Base-by-base conservation (phyloP, 768 basidiomycete species). In the Rhodotorula kratochvilovae region DNA sequence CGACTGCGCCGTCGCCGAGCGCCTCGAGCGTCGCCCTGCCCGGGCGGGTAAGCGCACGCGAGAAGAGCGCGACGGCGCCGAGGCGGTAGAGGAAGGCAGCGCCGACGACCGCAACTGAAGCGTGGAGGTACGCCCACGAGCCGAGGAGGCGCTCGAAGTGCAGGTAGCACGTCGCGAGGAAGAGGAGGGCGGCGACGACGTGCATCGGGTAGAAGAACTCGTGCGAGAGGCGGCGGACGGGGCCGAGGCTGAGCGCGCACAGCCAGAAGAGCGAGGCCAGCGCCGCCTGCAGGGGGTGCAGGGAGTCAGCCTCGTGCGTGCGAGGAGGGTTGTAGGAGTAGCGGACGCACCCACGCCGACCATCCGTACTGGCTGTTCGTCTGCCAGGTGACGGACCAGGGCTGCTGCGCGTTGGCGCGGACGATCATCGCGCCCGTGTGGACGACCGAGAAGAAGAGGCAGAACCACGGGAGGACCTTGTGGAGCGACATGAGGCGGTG, bases 201-300 rank as follows among this genome's bases (percentile, higher is more conserved):
- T 82, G 82, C 67, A 78, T 80, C 13, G 81, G 80, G 70, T 82
- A 81, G 17, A 81, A 78, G 56, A 80, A 80, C 69, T 82, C 81
- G 74, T 82, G 81, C 45, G 81, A 80, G 2, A 78, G 50, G 50
- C 61, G 61, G 36, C 61, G 61, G 19, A 63, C 29, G 35, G 61
- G 61, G 8, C 27, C 50, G 50, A 63, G 61, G 35, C 35, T 39
- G 35, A 53, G 23, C 15, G 23, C 25, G 61, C 61, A 63, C 10
- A 63, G 61, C 50, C 48, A 63, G 50, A 21, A 4, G 36, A 63
- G 61, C 10, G 61, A 36, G 27, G 25, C 36, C 4, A 63, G 61
- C 25, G 61, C 50, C 50, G 35, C 36, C 61, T 42, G 15, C 5
- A n/a, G n/a, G n/a, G n/a, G n/a, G n/a, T n/a, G n/a, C n/a, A n/a